Evolutionary conservation across 805 yeast genomes (phyloP).

Genomic region (Myxozyma kluyveri): DNA sequence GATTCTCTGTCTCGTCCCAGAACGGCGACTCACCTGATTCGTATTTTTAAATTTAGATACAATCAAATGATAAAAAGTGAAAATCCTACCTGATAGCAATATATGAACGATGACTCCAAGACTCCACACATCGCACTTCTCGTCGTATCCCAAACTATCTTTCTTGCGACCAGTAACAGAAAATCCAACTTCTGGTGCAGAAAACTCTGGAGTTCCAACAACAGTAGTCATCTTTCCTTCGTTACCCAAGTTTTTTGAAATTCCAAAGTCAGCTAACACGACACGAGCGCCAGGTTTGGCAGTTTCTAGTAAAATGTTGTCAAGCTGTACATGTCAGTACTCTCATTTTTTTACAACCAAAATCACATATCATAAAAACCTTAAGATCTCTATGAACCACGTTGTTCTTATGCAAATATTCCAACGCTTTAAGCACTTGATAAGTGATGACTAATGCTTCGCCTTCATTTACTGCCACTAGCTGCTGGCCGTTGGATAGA

Average conservation of each 20-base stretch:
- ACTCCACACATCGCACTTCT: constrained; percentile 69
- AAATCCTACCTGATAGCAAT: constrained; percentile 44
- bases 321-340: constrained; percentile 39
- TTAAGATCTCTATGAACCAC: constrained; percentile 68
- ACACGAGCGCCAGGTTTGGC: constrained; percentile 55
- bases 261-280: constrained; percentile 69
- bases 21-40: constrained; percentile 66
- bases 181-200: constrained; percentile 68
- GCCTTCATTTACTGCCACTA: constrained; percentile 50
- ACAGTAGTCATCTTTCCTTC: constrained; percentile 47
- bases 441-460: constrained; percentile 53
- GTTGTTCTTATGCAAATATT: constrained; percentile 52
- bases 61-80: too few relatives aligned
- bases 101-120: constrained; percentile 60
- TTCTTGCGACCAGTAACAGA: constrained; percentile 23
- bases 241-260: constrained; percentile 41
- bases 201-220: constrained; percentile 66
- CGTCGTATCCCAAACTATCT: constrained; percentile 47
- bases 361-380: constrained; percentile 14
- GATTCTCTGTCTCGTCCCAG: constrained; percentile 46
- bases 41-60: too few relatives aligned
- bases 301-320: constrained; percentile 56
- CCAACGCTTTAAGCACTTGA: constrained; percentile 57
- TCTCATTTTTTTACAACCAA: neutral
- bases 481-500: constrained; percentile 44